phyloP scores from a whole-genome alignment of 169 alveolate species.

The Plasmodium coatneyi region DNA sequence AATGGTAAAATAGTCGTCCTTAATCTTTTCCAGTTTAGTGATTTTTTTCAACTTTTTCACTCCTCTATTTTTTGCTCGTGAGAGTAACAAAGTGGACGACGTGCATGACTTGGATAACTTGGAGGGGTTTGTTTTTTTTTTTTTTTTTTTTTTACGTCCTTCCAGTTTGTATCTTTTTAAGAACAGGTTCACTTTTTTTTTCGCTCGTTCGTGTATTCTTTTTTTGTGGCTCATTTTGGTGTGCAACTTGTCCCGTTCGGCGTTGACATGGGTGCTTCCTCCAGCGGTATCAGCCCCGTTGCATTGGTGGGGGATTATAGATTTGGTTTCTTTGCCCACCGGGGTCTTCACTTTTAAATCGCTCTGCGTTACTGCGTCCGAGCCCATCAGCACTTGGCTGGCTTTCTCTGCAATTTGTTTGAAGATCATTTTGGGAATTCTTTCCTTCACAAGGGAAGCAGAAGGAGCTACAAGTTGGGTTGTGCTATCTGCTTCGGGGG shows the following conservation, averaged over 20 bases:
- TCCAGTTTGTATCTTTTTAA: background rate
- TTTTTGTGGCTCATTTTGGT: background rate
- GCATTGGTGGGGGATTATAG: background rate
- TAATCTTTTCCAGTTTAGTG: background rate
- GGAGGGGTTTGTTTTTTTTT: background rate
- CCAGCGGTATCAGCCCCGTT: background rate
- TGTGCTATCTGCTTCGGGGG: background rate
- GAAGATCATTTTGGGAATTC: background rate
- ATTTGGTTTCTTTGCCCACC: background rate
- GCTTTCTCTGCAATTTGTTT: background rate
- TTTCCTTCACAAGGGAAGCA: background rate
- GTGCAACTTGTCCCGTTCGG: background rate
- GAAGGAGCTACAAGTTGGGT: background rate
- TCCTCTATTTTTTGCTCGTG: background rate
- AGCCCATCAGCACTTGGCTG: background rate
- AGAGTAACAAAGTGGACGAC: background rate
- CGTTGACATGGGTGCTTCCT: background rate
- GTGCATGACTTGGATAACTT: too few species aligned
- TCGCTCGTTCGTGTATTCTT: background rate
- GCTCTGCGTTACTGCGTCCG: background rate
- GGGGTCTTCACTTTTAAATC: background rate
- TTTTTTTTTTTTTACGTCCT: background rate
- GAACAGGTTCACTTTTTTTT: background rate
- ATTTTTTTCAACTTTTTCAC: background rate
- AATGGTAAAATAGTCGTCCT: slow-evolving; percentile 20